Evolutionary conservation across 805 yeast species (phyloP), one percentile per base, ranked within the genome.

Genomic region (Nakazawaea sp.): DNA sequence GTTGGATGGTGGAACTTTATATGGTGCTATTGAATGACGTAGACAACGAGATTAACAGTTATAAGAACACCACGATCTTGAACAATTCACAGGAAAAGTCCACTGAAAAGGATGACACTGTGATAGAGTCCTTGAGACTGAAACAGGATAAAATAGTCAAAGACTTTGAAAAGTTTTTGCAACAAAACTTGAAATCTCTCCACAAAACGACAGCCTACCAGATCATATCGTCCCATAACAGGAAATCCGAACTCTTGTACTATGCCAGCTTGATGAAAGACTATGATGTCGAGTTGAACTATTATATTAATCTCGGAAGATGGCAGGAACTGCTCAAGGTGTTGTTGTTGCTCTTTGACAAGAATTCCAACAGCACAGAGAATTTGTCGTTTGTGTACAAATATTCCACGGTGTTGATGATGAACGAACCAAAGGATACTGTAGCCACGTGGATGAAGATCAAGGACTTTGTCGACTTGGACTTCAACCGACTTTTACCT

Each of bases 371-470:
- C 28, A 60, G 68, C 0, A 52, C 59, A 0, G 35, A 31, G 4
- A 34, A 31, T 21, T 30, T 41, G 11, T 45, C 51, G 4, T 51
- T 75, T 7, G 70, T 83, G 4, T 85, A 87, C 58, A 71, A 72
- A 43, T 77, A 78, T 42, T 69, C 97, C 1, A 77, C 81, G 0
- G 78, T 78, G 0, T 55, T 92, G 27, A 54, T 92, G 35, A 63
- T 77, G 2, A 83, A 84, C 47, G 59, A 71, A 11, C 89, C 98
- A 0, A 63, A 62, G 20, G 70, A 67, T 10, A 86, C 96, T 0
- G 75, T 85, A 2, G 81, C 80, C 35, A 67, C 84, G 0, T 92
- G 97, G 97, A 70, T 84, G 50, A 69, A 78, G 35, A 49, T 66
- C 0, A 59, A 58, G 18, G 49, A 52, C 6, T 33, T 26, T 24